Base-by-base conservation (phyloP, 352 stramenopile species). In the Plasmopara viticola region DNA sequence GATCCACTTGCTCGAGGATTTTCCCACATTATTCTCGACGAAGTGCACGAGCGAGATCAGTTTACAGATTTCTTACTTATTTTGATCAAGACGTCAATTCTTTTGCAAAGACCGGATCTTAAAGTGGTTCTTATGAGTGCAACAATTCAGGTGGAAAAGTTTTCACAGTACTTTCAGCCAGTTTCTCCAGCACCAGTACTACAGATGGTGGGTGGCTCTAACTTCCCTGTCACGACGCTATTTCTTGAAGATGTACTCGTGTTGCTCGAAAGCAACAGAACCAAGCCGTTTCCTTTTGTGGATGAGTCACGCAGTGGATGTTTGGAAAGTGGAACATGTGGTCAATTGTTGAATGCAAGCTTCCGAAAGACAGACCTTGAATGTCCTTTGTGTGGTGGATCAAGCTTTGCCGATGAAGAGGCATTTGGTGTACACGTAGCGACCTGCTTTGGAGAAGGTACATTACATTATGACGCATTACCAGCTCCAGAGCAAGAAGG, bases 81-180 rank as follows among this genome's bases (percentile, higher is more conserved):
- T 25, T 25, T 25, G 20, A 25, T 25, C 20, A 25, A 25, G 20
- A 25, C 20, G 20, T 25, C 20, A 25, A 25, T 25, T 3, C 20
- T 25, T 25, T 25, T 25, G 20, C 20, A 25, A 25, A 25, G 20
- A 25, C 20, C 20, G 20, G 20, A 25, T 25, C 20, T 25, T 1
- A 25, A 25, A 25, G 20, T 25, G 20, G 20, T 25, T 25, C 20
- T 25, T 25, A 25, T 25, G 20, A 25, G 20, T 25, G 20, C 20
- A 25, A 25, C 20, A 25, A 25, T 25, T 3, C 20, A 25, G 3
- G 20, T 25, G 20, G 20, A 25, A 25, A 25, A 97, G 47, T 90
- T 98, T 54, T 73, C 83, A 9, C 66, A 70, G 31, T 98, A 98
- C 58, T 98, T 97, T 58, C 68, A 86, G 44, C 71, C 79, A 18